These are phyloP conservation scores for Anthracocystis panici-leucophaei DNA, from an alignment of 1,284 basidiomycete genomes.

Conservation along the genomic window DNA sequence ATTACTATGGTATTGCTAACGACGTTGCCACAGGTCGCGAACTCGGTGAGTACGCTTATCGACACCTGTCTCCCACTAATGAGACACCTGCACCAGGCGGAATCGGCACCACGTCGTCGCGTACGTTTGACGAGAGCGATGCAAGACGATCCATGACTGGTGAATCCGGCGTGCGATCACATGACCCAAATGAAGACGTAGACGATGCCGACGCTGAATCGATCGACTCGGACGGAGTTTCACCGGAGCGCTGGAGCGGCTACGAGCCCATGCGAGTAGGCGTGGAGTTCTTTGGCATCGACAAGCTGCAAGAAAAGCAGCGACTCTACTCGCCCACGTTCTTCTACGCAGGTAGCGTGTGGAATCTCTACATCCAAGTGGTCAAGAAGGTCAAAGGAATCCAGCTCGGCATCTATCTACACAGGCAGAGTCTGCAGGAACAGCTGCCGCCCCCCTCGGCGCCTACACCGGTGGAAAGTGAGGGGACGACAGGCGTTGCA, in stretches of 20 bases:
- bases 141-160: conserved; percentile 11
- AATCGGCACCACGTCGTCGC: conserved; percentile 3
- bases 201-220: conserved; percentile 33
- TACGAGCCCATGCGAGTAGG: conserved; percentile 73
- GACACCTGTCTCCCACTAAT: conserved; percentile 6
- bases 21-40: conserved; percentile 52
- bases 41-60: conserved; percentile 46
- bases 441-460: conserved; percentile 71
- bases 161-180: conserved; percentile 17
- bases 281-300: conserved; percentile 91
- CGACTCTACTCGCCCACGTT: conserved; percentile 73
- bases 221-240: conserved; percentile 19
- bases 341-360: conserved; percentile 76
- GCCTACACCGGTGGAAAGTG: conserved; percentile 59
- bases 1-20: conserved; percentile 59
- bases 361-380: conserved; percentile 88
- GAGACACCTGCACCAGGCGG: background rate
- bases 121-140: conserved; percentile 22
- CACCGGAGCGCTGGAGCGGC: conserved; percentile 53
- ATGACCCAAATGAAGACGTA: conserved; percentile 31
- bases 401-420: conserved; percentile 90
- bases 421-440: conserved; percentile 83
- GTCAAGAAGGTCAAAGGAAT: conserved; percentile 78
- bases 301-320: conserved; percentile 81
- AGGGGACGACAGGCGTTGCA: background rate